A percentile compares a stretch with the other conserved stretches of the same genome.
Evolutionary conservation across 257 asterid species (phyloP).

Genomic region (Nicotiana undulata): DNA sequence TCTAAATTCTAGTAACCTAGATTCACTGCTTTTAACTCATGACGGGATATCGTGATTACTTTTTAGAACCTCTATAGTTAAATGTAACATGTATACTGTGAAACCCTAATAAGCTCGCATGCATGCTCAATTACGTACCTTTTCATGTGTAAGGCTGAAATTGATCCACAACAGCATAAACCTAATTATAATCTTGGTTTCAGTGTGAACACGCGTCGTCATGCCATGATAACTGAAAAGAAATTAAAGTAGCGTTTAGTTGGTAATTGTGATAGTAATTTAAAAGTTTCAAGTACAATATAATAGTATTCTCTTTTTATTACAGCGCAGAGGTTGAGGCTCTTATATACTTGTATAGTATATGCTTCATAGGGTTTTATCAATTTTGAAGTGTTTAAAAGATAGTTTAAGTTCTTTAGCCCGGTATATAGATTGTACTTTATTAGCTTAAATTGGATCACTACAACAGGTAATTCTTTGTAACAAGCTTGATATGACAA

Average conservation of each 20-base stretch:
- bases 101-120: not conserved
- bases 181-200: not conserved
- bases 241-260: not conserved
- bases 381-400: not conserved
- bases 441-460: not conserved
- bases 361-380: not conserved
- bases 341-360: not conserved
- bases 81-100: not conserved
- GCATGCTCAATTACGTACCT: not conserved
- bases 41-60: not conserved
- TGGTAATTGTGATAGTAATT: not conserved
- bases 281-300: not conserved
- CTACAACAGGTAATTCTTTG: not conserved
- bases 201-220: not conserved
- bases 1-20: not conserved
- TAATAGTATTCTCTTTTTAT: not conserved
- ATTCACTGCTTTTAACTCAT: not conserved
- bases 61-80: not conserved
- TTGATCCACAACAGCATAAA: not conserved
- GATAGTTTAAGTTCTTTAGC: not conserved
- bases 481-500: not conserved
- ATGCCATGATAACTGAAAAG: not conserved
- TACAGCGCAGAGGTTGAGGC: not conserved
- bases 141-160: not conserved
- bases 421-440: not conserved